Evolutionary conservation across 805 yeast genomes (phyloP).

Genomic region (Scheffersomyces amazonensis): DNA sequence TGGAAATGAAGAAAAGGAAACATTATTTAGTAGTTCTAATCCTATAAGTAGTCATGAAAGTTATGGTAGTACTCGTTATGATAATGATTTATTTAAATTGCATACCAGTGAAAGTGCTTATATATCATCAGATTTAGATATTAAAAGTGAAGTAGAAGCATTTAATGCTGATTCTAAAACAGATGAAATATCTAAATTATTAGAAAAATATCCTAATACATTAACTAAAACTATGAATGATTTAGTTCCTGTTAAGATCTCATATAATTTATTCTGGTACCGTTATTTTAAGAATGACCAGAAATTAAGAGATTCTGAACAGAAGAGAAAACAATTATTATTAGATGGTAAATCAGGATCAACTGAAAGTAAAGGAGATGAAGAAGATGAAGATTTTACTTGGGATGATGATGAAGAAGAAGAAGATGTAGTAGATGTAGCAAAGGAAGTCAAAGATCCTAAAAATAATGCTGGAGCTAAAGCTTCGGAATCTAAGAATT

Average conservation of each 20-base stretch:
- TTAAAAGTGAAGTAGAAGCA: constrained; percentile 9
- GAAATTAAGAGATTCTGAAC: constrained; percentile 59
- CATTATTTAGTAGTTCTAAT: constrained; percentile 14
- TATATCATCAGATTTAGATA: constrained; percentile 13
- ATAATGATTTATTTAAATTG: constrained; percentile 35
- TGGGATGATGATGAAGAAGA: constrained; percentile 54
- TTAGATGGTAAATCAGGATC: constrained; percentile 31
- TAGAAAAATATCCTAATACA: constrained; percentile 45
- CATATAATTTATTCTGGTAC: constrained; percentile 70
- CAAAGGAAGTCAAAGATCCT: neutral
- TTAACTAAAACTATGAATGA: constrained; percentile 54
- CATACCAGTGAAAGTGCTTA: constrained; percentile 30
- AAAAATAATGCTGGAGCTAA: constrained; percentile 42
- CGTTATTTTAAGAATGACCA: constrained; percentile 57
- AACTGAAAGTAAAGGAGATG: constrained; percentile 12
- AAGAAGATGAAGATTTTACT: constrained; percentile 50
- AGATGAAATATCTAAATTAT: constrained; percentile 45
- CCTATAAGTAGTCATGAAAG: constrained; percentile 12
- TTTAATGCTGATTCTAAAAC: constrained; percentile 50
- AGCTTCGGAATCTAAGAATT: constrained; percentile 1
- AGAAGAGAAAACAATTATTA: constrained; percentile 56
- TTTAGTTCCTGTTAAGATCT: constrained; percentile 63
- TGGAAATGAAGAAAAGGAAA: constrained; percentile 12
- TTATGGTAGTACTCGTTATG: constrained; percentile 39
- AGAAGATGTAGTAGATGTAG: constrained; percentile 17